Base-by-base conservation (phyloP, 1,284 basidiomycete genomes). In the Athelia sp. region DNA sequence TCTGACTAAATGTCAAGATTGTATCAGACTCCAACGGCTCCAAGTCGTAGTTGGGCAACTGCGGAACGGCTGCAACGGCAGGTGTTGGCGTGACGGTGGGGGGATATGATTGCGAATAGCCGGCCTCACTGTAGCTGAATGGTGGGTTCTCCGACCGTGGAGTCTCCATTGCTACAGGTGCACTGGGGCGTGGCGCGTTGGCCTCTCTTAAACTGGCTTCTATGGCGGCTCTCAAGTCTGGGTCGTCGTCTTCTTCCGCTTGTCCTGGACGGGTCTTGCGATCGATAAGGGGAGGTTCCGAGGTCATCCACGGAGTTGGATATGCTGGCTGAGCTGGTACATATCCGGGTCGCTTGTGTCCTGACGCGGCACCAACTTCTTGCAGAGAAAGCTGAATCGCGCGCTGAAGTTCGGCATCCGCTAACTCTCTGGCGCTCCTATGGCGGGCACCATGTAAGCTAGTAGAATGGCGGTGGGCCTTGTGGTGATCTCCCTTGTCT, bases 341-440 rank as follows among this genome's bases (percentile, higher is more conserved):
- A 60, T 90, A 90, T 13, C 87, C 87, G 1, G 82, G 73, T 49
- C 78, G 70, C 31, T 68, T 69, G 43, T 70, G 67, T 1, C 72
- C 75, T 35, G 66, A 70, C 18, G 73, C 72, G 36, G 71, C 74
- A 24, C 81, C 79, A n/a, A 81, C 78, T 68, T 92, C 92, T 53
- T 88, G 81, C 6, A 99, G 73, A 1, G 93, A 96, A 1, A 98
- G 78, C 57, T 93, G 87, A 53, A 99, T 98, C 2, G 97, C 97
- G 6, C 92, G 82, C 60, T 94, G 91, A 4, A 99, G 77, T 57
- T 99, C 96, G 0, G 89, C 87, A 58, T 98, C 94, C 23, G 84
- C 85, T 31, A 83, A 63, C 48, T 90, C 88, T 2, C 79, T 80
- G 2, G 77, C 75, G 48, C 71, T 73, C 42, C 74, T 74, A 58